These are phyloP conservation scores for Pythium plurisporium DNA, from an alignment of 352 stramenopile species.

Conservation along the genomic window DNA sequence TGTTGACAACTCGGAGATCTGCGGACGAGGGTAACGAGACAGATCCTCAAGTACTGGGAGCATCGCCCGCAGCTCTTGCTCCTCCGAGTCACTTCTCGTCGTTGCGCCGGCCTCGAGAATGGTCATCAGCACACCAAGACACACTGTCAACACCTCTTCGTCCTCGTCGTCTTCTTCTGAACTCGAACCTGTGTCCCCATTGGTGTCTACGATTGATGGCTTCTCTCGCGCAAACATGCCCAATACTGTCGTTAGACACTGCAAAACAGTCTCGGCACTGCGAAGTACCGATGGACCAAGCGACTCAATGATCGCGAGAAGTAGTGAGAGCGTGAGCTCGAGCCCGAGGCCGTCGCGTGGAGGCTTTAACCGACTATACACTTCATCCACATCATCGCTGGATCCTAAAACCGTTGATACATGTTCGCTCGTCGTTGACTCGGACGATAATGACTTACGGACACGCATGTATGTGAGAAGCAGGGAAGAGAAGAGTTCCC, in stretches of 20 bases:
- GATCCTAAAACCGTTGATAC: no score
- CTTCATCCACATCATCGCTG: no score
- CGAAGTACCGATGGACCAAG: conserved; percentile 71
- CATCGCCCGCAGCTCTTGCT: conserved; percentile 53
- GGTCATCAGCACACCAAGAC: conserved; percentile 68
- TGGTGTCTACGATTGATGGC: conserved; percentile 6
- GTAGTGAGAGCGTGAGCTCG: conserved; percentile 55
- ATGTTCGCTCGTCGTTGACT: background rate
- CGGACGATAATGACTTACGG: conserved; percentile 21
- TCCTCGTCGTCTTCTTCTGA: conserved; percentile 46
- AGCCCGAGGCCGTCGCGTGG: conserved; percentile 33
- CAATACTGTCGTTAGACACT: conserved; percentile 68
- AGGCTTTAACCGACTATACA: conserved; percentile 20
- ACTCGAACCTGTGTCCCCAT: background rate
- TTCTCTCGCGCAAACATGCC: conserved; percentile 41
- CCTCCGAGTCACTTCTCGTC: conserved; percentile 42
- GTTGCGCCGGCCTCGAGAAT: conserved; percentile 68
- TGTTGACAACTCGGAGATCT: conserved; percentile 70
- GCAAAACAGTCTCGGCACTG: conserved; percentile 55
- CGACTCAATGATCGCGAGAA: conserved; percentile 68
- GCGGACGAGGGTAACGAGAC: conserved; percentile 43
- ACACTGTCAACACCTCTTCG: conserved; percentile 74
- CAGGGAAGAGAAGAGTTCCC: conserved; percentile 71
- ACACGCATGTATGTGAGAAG: conserved; percentile 77
- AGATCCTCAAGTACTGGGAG: conserved; percentile 59